Evolutionary conservation across 495 filamentous ascomycete species (phyloP).

Genomic region (Xanthoparmelia taractica): DNA sequence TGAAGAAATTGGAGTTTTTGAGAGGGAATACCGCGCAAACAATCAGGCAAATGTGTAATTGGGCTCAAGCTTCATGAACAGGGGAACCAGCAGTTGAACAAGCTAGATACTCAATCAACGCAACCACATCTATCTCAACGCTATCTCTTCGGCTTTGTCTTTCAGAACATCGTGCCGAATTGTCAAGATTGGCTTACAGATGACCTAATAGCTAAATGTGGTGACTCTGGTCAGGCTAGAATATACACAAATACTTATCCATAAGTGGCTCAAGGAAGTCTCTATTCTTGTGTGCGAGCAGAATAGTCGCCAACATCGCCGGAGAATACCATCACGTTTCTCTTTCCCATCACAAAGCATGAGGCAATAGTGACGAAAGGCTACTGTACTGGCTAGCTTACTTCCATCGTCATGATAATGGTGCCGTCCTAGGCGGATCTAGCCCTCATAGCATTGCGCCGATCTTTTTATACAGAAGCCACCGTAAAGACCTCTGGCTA

Average conservation of each 20-base stretch:
- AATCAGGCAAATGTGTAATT: not conserved
- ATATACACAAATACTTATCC: not conserved
- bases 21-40: not conserved
- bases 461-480: no score
- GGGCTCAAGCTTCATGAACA: not conserved
- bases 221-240: not conserved
- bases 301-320: not conserved
- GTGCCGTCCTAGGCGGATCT: not conserved
- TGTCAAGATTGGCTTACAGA: not conserved
- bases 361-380: not conserved
- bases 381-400: not conserved
- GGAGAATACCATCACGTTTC: not conserved
- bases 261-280: not conserved
- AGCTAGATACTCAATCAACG: slow-evolving; percentile 15
- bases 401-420: not conserved
- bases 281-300: not conserved
- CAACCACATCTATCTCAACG: not conserved
- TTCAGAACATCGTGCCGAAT: not conserved
- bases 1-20: not conserved
- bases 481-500: no score
- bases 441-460: no score
- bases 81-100: not conserved
- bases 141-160: not conserved
- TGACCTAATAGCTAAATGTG: not conserved
- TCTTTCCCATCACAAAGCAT: not conserved